Evolutionary conservation across 768 basidiomycete species (phyloP).

Genomic region (Leccinellum rugosiceps): DNA sequence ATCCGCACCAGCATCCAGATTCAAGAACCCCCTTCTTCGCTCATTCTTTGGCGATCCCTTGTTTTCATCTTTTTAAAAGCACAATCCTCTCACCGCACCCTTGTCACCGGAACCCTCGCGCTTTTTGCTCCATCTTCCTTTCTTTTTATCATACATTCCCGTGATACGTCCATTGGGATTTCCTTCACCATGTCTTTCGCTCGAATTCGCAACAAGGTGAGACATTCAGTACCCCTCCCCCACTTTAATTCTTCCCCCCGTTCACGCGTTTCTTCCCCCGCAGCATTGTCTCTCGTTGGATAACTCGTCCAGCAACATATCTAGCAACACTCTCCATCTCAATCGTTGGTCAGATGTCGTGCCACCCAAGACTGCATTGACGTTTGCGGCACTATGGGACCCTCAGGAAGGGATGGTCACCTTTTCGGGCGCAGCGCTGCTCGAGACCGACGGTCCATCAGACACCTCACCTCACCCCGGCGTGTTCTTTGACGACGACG

Average conservation of each 20-base stretch:
- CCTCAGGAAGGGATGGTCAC: constrained; percentile 54
- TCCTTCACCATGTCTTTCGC: constrained; percentile 12
- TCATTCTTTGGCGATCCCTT: background rate
- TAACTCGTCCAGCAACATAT: constrained; percentile 3
- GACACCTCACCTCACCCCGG: constrained; percentile 6
- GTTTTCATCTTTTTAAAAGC: background rate
- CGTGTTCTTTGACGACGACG: constrained; percentile 16
- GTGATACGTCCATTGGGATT: background rate
- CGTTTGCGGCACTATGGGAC: constrained; percentile 61
- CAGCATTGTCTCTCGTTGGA: constrained; percentile 28
- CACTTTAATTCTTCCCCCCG: background rate
- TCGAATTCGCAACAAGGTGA: constrained; percentile 23
- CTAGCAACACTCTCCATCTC: constrained; percentile 12
- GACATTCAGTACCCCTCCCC: background rate
- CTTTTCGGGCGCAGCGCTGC: constrained; percentile 50
- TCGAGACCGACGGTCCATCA: constrained; percentile 29
- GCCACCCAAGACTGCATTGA: constrained; percentile 53
- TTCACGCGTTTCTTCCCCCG: background rate
- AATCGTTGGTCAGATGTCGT: constrained; percentile 56
- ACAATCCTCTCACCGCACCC: background rate
- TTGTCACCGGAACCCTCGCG: background rate
- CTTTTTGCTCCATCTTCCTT: background rate
- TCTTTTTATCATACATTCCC: background rate
- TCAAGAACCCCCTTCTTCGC: background rate
- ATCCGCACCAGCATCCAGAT: constrained; percentile 9